Base-by-base conservation (phyloP, 2,329 filamentous ascomycete species). In the Rhinocladiella similis region DNA sequence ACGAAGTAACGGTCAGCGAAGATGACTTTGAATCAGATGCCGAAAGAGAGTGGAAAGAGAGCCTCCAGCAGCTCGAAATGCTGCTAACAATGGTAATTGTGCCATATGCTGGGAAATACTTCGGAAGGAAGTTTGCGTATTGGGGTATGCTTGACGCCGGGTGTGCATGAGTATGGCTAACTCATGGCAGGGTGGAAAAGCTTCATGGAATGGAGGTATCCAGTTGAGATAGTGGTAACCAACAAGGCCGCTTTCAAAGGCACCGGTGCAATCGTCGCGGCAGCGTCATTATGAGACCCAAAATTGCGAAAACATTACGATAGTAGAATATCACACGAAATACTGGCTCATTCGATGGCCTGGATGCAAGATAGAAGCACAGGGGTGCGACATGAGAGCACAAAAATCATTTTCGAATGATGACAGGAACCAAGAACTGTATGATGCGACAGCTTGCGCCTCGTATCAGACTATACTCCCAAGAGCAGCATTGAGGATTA, bases 141-240 rank as follows among this genome's bases (percentile, higher is more conserved):
- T 97, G 91, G 90, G 91, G 93, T 97, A 81, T 38, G 73, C 68
- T 27, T 45, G 18, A 51, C n/a, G 10, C 13, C 42, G n/a, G 38
- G 14, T 19, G 33, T 43, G 22, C 22, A n/a, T 20, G 29, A 33
- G 29, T 16, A n/a, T 25, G 35, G 27, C 56, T 56, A 42, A 60
- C 27, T 9, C 10, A 13, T 7, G 10, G 45, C 65, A 96, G 92
- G 91, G 65, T 97, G 93, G 92, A 88, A 87, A 19, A 86, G 88
- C 68, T 95, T 91, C 70, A 97, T 97, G 92, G 85, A 91, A 72
- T 97, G 91, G 92, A 87, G 89, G 72, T 94, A 96, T 70, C 85
- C 85, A 0, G 87, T 96, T 54, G 88, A 95, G 59, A 80, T 96
- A 42, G 70, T 73, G n/a, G 64, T 78, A 41, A 73, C 84, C 55